Evolutionary conservation across 306 rosid species (phyloP).

Genomic region (Alnus rubra): DNA sequence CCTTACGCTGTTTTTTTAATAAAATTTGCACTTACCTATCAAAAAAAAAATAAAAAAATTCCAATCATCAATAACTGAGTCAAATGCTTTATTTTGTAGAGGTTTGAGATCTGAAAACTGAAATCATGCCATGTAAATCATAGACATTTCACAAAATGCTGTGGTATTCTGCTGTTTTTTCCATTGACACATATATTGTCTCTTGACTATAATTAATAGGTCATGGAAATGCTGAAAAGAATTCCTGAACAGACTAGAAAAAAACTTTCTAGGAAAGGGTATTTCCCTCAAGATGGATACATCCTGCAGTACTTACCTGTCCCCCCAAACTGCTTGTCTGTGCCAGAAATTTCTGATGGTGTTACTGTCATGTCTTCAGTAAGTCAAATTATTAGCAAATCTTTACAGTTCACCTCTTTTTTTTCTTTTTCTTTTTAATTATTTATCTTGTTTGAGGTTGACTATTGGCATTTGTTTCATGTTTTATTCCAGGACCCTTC

Average conservation of each 20-base stretch:
- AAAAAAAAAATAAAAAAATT: too few species aligned
- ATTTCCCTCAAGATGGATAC: slow-evolving; percentile 91
- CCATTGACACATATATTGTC: slow-evolving; percentile 10
- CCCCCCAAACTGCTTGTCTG: slow-evolving; percentile 92
- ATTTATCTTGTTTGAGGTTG: background rate
- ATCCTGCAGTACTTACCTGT: slow-evolving; percentile 71
- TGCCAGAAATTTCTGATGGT: slow-evolving; percentile 97
- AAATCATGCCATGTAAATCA: background rate
- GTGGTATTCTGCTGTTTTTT: background rate
- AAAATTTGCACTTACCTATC: too few species aligned
- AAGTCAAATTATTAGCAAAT: slow-evolving; percentile 34
- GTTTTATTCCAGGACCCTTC: slow-evolving; percentile 77
- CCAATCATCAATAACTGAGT: background rate
- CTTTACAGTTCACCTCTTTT: background rate
- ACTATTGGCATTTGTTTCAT: background rate
- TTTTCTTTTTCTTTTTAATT: background rate
- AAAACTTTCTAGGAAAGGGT: slow-evolving; percentile 75
- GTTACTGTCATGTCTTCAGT: slow-evolving; percentile 82
- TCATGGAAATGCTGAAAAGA: slow-evolving; percentile 68
- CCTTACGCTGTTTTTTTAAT: too few species aligned
- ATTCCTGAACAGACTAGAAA: slow-evolving; percentile 61
- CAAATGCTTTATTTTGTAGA: background rate
- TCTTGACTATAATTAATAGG: slow-evolving; percentile 46
- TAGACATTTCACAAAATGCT: background rate
- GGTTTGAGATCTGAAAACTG: background rate